phyloP scores from a whole-genome alignment of 495 filamentous ascomycete species.

The Hyaloscypha hepaticicola region DNA sequence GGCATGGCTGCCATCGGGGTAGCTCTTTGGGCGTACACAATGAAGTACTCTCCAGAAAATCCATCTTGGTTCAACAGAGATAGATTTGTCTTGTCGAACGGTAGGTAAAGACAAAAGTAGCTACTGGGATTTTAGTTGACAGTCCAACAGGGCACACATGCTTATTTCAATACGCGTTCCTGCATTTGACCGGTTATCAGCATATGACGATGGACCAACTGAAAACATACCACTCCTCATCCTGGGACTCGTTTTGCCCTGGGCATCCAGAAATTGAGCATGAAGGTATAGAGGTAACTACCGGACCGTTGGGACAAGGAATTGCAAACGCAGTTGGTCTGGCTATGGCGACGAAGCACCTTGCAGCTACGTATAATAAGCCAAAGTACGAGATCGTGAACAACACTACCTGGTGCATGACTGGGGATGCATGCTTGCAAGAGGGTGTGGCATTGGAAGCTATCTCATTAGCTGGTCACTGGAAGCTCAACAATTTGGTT shows the following conservation, averaged over 20 bases:
- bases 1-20: conserved; percentile 59
- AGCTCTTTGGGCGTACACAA: conserved; percentile 53
- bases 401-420: conserved; percentile 55
- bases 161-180: conserved; percentile 58
- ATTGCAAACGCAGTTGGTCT: conserved; percentile 60
- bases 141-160: conserved; percentile 56
- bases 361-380: conserved; percentile 53
- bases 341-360: conserved; percentile 58
- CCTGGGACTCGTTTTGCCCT: conserved; percentile 43
- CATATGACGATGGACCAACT: conserved; percentile 60
- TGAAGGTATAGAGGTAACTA: conserved; percentile 62
- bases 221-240: conserved; percentile 55
- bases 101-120: conserved; percentile 54
- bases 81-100: conserved; percentile 29
- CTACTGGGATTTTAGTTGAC: conserved; percentile 47
- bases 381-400: conserved; percentile 48
- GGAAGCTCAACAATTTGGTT: conserved; percentile 53
- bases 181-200: conserved; percentile 58
- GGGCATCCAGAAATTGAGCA: conserved; percentile 63
- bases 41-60: conserved; percentile 50
- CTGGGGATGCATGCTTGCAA: conserved; percentile 58
- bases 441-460: conserved; percentile 60
- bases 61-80: conserved; percentile 34
- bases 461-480: conserved; percentile 54
- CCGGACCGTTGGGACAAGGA: conserved; percentile 60